A percentile compares a stretch with the other conserved stretches of the same genome.
Evolutionary conservation across 257 asterid genomes (phyloP).

Genomic region (Solanum boliviense): DNA sequence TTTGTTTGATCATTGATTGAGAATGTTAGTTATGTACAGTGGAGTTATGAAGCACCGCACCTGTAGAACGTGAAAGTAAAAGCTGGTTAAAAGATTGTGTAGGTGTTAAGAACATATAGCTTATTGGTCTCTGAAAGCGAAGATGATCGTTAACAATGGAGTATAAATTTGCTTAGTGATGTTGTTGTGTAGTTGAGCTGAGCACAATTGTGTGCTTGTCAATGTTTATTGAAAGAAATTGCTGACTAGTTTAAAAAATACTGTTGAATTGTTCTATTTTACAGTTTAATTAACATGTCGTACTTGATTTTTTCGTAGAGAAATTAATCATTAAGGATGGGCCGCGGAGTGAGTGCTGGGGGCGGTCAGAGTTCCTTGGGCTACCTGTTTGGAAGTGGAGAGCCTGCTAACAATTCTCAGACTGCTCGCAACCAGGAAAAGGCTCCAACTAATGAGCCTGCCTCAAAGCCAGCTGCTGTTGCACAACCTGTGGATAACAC

Average conservation of each 20-base stretch:
- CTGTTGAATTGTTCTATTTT: neutral
- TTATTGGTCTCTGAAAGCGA: neutral
- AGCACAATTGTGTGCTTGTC: neutral
- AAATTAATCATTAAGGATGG: constrained; percentile 30
- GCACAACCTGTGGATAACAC: constrained; percentile 18
- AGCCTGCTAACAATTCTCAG: constrained; percentile 16
- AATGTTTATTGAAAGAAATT: neutral
- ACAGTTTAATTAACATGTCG: neutral
- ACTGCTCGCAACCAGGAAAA: constrained; percentile 14
- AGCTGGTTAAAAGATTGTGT: neutral
- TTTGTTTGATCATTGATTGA: neutral
- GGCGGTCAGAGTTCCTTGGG: constrained; percentile 90
- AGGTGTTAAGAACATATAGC: neutral
- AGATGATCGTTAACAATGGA: neutral
- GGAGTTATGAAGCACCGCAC: neutral
- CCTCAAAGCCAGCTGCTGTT: constrained; percentile 18
- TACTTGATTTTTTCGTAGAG: neutral
- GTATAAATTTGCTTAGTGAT: neutral
- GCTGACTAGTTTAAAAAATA: neutral
- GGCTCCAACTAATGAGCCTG: constrained; percentile 16
- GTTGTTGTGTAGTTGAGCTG: neutral
- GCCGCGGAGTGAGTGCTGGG: constrained; percentile 78
- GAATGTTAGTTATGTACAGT: neutral
- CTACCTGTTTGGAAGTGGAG: constrained; percentile 61
- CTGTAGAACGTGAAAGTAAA: neutral